A percentile compares a stretch with the other conserved stretches of the same genome.
Conservation (phyloP, 228 moss, liverwort and hornwort species). For the Sphagnum magellanicum region DNA sequence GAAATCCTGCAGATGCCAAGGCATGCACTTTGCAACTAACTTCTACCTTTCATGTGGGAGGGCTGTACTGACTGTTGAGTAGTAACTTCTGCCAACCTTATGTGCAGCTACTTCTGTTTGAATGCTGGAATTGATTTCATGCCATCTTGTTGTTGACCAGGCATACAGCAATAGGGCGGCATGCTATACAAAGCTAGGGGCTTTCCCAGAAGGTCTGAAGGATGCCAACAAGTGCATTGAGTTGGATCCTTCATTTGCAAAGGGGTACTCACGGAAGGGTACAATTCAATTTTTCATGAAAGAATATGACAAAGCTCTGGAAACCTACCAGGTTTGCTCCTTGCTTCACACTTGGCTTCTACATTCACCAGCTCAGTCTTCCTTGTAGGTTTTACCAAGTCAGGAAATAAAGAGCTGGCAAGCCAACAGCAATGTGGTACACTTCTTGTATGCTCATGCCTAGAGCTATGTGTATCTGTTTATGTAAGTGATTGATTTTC, state of each 20-base stretch:
- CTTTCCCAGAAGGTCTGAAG: constrained; percentile 89
- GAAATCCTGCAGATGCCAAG: constrained; percentile 87
- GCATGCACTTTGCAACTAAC: constrained; percentile 14
- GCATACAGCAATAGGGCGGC: constrained; percentile 97
- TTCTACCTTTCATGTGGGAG: neutral
- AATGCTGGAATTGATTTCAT: neutral
- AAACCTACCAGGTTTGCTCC: constrained; percentile 74
- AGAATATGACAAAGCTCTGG: constrained; percentile 93
- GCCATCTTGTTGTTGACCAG: constrained; percentile 16
- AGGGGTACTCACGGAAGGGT: constrained; percentile 94
- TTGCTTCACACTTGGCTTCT: too few species aligned
- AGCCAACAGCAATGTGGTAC: too few species aligned
- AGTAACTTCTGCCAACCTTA: too few species aligned
- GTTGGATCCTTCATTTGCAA: constrained; percentile 69
- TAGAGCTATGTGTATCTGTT: too few species aligned
- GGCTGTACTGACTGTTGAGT: neutral
- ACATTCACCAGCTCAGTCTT: too few species aligned
- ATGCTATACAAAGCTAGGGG: constrained; percentile 94
- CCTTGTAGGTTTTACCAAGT: too few species aligned
- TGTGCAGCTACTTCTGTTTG: neutral
- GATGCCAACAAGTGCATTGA: constrained; percentile 96
- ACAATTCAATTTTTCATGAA: constrained; percentile 99
- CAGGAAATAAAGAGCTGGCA: too few species aligned
- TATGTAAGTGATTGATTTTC: too few species aligned
- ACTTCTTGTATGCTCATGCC: too few species aligned